Conservation (phyloP, 2,329 filamentous ascomycete genomes). For the Talaromyces sp. region DNA sequence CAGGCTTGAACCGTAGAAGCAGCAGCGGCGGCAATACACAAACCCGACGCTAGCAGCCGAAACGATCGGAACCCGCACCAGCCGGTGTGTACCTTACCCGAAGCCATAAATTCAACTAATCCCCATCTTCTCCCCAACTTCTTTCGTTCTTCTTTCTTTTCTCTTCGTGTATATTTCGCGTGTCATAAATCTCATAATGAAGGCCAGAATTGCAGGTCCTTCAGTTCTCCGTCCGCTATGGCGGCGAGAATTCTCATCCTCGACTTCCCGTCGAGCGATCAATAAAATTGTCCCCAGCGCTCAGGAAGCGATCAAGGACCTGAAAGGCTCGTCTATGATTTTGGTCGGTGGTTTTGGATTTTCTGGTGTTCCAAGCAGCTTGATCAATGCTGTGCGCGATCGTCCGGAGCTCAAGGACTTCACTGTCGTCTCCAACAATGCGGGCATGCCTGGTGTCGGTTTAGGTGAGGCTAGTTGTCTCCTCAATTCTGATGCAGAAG, state of each 20-base stretch:
- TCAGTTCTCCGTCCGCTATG: conserved; percentile 34
- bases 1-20: neutral
- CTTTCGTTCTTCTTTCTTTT: conserved; percentile 2
- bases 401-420: conserved; percentile 58
- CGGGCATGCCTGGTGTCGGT: conserved; percentile 67
- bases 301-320: conserved; percentile 67
- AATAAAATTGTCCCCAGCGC: conserved; percentile 71
- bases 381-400: conserved; percentile 63
- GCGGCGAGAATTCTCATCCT: conserved; percentile 62
- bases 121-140: neutral
- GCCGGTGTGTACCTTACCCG: conserved; percentile 6
- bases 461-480: conserved; percentile 54
- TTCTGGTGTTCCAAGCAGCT: conserved; percentile 52
- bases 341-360: conserved; percentile 77
- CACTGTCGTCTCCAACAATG: conserved; percentile 79
- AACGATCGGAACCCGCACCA: conserved; percentile 13
- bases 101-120: conserved; percentile 7
- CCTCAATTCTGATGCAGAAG: neutral
- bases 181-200: conserved; percentile 13
- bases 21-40: neutral
- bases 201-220: conserved; percentile 28
- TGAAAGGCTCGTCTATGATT: conserved; percentile 66
- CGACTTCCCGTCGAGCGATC: conserved; percentile 62
- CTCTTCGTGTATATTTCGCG: neutral
- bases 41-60: conserved; percentile 2